Evolutionary conservation across 2,329 filamentous ascomycete genomes (phyloP).

Genomic region (Tolypocladium pustulatum): DNA sequence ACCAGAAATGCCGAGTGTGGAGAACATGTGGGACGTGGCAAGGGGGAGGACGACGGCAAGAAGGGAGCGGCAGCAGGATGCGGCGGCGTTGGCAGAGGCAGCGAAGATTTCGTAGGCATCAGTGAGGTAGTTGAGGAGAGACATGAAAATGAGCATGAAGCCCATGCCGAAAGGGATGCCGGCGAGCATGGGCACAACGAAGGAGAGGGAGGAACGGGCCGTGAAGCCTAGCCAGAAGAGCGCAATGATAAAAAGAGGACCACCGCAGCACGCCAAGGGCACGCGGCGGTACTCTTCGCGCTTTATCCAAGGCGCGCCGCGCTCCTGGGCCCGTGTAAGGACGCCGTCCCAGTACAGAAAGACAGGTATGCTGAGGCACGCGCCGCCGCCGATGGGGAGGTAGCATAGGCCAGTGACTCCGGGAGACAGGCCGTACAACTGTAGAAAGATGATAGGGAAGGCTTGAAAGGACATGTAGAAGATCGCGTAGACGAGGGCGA

Average conservation of each 20-base stretch:
- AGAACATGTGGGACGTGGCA: conserved; percentile 39
- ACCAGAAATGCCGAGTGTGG: conserved; percentile 32
- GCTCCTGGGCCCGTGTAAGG: conserved; percentile 39
- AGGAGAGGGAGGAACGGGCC: conserved; percentile 34
- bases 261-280: conserved; percentile 60
- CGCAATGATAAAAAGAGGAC: conserved; percentile 47
- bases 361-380: conserved; percentile 44
- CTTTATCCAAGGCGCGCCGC: conserved; percentile 44
- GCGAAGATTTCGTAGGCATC: conserved; percentile 60
- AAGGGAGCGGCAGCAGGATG: conserved; percentile 85
- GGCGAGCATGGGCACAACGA: conserved; percentile 46
- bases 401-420: conserved; percentile 58
- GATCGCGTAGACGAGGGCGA: conserved; percentile 58
- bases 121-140: conserved; percentile 52
- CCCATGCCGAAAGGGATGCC: conserved; percentile 52
- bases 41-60: conserved; percentile 66
- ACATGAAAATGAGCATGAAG: conserved; percentile 53
- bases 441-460: conserved; percentile 59
- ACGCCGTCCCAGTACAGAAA: conserved; percentile 57
- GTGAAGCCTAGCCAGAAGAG: conserved; percentile 56
- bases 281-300: conserved; percentile 59
- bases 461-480: conserved; percentile 68
- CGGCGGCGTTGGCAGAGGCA: conserved; percentile 70
- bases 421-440: conserved; percentile 50
- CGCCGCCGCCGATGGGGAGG: conserved; percentile 56